Evolutionary conservation across 2,329 filamentous ascomycete genomes (phyloP).

Genomic region (Acrodontium crateriforme): DNA sequence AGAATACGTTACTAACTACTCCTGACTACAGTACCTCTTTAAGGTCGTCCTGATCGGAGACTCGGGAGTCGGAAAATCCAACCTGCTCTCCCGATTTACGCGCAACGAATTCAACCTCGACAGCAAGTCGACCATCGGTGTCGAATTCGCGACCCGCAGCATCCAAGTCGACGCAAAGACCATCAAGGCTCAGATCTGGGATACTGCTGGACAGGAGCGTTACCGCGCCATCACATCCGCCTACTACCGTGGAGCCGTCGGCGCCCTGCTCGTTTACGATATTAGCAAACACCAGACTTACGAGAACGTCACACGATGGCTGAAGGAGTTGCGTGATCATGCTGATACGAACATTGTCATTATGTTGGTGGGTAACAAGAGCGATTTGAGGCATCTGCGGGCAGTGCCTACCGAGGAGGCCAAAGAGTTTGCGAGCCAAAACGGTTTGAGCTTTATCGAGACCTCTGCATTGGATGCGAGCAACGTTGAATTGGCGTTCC

Average conservation of each 20-base stretch:
- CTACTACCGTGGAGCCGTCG: slow-evolving; percentile 95
- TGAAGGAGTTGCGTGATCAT: slow-evolving; percentile 96
- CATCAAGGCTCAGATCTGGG: slow-evolving; percentile 99
- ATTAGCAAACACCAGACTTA: slow-evolving; percentile 99
- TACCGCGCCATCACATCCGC: slow-evolving; percentile 98
- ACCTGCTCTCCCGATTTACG: slow-evolving; percentile 96
- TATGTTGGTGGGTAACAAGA: slow-evolving; percentile 99
- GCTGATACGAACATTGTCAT: slow-evolving; percentile 97
- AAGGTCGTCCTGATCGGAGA: slow-evolving; percentile 99
- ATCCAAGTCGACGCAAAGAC: slow-evolving; percentile 99
- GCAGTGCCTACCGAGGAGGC: slow-evolving; percentile 96
- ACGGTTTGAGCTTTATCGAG: slow-evolving; percentile 72
- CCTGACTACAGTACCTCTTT: slow-evolving; percentile 74
- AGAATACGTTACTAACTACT: slow-evolving; percentile 1
- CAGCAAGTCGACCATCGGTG: slow-evolving; percentile 98
- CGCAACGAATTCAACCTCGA: slow-evolving; percentile 99
- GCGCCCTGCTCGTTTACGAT: slow-evolving; percentile 95
- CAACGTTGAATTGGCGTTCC: slow-evolving; percentile 98
- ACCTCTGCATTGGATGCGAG: slow-evolving; percentile 96
- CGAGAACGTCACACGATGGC: slow-evolving; percentile 96
- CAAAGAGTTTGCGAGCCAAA: slow-evolving; percentile 87
- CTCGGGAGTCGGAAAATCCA: slow-evolving; percentile 98
- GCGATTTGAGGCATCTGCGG: slow-evolving; percentile 95
- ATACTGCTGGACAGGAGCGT: slow-evolving; percentile 96
- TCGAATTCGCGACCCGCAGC: slow-evolving; percentile 95